These are phyloP conservation scores for Solanum pennellii DNA, from an alignment of 257 asterid genomes.

Conservation along the genomic window DNA sequence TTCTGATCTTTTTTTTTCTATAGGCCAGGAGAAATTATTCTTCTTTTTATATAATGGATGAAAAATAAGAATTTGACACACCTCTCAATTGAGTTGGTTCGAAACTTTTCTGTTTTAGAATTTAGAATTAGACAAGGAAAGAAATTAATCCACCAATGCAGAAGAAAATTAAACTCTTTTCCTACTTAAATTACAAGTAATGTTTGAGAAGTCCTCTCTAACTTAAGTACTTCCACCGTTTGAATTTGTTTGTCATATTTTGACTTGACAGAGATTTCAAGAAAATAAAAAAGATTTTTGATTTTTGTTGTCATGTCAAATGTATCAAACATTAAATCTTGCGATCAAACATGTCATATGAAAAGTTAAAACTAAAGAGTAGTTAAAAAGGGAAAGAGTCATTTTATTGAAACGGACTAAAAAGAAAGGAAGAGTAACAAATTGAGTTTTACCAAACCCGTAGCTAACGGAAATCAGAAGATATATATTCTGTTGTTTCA, in stretches of 20 bases:
- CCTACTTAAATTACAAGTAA: background rate
- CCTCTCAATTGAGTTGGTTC: background rate
- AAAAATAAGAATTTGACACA: background rate
- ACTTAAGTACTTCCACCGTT: background rate
- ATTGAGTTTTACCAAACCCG: background rate
- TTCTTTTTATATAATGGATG: background rate
- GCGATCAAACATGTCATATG: background rate
- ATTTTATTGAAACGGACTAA: background rate
- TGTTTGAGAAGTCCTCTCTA: background rate
- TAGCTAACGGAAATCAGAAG: background rate
- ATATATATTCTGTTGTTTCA: background rate
- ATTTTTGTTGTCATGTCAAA: background rate
- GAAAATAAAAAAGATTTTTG: background rate
- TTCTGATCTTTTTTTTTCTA: background rate
- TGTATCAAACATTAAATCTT: background rate
- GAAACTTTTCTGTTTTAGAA: background rate
- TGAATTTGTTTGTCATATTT: background rate
- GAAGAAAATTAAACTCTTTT: conserved; percentile 1
- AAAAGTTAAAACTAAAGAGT: background rate
- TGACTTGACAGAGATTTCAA: background rate
- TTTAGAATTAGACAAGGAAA: conserved; percentile 16
- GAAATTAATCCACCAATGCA: background rate
- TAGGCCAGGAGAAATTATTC: background rate
- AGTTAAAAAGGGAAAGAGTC: background rate
- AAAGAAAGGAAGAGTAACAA: background rate